Evolutionary conservation across 441 rosid genomes (phyloP).

Genomic region (Biscutella laevigata): DNA sequence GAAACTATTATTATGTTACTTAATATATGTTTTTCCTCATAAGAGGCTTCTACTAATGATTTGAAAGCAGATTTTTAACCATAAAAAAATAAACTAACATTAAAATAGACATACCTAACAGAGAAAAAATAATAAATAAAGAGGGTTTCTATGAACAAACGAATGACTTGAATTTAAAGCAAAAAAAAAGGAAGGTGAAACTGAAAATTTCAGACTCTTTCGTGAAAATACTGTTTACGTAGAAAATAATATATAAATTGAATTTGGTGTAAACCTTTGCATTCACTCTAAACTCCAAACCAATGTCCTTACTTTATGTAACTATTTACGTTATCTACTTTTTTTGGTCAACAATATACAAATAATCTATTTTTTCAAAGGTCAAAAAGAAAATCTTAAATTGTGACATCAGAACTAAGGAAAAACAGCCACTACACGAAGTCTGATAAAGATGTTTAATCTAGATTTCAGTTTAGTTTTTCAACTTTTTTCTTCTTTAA

Average conservation of each 20-base stretch:
- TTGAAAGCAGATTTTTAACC: constrained; percentile 22
- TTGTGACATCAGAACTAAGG: background rate
- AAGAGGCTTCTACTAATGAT: constrained; percentile 13
- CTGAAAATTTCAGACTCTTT: constrained; percentile 18
- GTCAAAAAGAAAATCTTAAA: background rate
- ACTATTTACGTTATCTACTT: constrained; percentile 20
- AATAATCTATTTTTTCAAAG: background rate
- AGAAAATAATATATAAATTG: no score
- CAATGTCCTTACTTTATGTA: constrained; percentile 14
- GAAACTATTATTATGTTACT: constrained; percentile 20
- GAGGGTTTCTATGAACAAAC: constrained; percentile 8
- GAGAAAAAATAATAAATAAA: background rate
- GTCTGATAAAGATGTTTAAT: background rate
- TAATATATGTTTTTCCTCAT: constrained; percentile 7
- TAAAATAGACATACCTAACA: background rate
- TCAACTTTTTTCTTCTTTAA: background rate
- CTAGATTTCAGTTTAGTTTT: background rate
- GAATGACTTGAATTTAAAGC: constrained; percentile 27
- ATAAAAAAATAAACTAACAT: background rate
- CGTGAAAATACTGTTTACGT: background rate
- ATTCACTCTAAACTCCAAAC: constrained; percentile 17
- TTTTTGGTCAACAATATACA: background rate
- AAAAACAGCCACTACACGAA: background rate
- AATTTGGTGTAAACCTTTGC: constrained; percentile 27
- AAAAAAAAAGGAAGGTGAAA: constrained; percentile 32